Conservation (phyloP, 139 green algal species). For the Trebouxia sp. region DNA sequence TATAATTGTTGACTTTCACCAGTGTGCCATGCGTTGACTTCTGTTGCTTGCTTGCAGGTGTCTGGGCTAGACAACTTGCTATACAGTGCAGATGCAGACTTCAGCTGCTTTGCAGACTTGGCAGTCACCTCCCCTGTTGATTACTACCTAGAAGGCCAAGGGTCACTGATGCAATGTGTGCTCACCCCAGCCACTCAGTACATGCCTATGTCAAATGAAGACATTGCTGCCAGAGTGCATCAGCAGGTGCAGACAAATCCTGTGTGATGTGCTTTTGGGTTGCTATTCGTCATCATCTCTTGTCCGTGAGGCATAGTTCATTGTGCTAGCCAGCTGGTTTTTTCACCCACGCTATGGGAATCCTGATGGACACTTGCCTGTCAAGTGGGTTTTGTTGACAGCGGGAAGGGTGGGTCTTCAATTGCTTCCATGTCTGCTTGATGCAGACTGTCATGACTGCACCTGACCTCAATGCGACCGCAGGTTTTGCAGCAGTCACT, state of each 20-base stretch:
- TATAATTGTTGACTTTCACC: no score
- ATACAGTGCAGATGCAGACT: conserved; percentile 91
- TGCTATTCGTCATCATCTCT: no score
- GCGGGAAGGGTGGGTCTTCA: no score
- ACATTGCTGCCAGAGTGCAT: conserved; percentile 84
- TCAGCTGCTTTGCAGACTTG: conserved; percentile 96
- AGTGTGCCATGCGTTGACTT: conserved; percentile 26
- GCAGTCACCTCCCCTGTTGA: conserved; percentile 88
- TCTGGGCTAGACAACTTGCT: conserved; percentile 92
- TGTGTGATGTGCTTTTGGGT: not conserved
- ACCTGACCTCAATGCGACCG: not conserved
- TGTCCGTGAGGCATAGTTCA: no score
- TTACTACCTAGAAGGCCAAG: conserved; percentile 91
- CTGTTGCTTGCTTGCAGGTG: not conserved
- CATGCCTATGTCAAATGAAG: conserved; percentile 92
- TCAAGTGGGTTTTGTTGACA: no score
- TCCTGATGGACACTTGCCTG: no score
- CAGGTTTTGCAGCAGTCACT: no score
- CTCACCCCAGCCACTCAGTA: conserved; percentile 91
- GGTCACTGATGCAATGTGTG: conserved; percentile 93
- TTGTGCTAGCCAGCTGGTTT: no score
- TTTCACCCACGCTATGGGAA: no score
- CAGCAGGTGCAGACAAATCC: conserved; percentile 75
- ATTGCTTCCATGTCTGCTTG: no score
- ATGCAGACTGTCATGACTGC: no score